phyloP scores from a whole-genome alignment of 148 eudicot genomes.

The Talinum fruticosum region DNA sequence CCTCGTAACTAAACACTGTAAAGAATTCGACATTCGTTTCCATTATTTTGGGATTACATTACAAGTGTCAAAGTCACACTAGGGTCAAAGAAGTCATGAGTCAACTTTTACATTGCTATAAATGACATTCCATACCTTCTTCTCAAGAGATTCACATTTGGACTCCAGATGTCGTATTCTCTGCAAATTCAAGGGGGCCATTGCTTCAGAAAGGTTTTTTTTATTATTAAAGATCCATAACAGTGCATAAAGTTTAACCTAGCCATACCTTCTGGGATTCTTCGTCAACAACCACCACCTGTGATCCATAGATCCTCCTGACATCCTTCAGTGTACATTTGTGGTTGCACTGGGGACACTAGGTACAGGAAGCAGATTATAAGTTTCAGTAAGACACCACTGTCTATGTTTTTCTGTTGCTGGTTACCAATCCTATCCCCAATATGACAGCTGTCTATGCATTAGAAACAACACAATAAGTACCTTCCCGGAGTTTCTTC shows the following conservation, averaged over 20 bases:
- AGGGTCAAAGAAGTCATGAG: background rate
- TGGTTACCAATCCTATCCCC: background rate
- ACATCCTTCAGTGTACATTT: conserved; percentile 67
- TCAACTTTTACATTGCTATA: background rate
- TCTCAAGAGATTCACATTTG: conserved; percentile 61
- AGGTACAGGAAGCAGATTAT: conserved; percentile 13
- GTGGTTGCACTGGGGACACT: conserved; percentile 97
- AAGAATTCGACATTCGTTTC: no score
- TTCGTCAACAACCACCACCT: conserved; percentile 63
- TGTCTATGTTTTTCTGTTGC: background rate
- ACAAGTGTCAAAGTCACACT: background rate
- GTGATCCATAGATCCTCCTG: conserved; percentile 76
- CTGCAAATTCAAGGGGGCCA: conserved; percentile 41
- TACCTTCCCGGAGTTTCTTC: conserved; percentile 68
- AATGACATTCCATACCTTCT: conserved; percentile 47
- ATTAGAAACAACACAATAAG: background rate
- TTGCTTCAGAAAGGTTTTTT: conserved; percentile 4
- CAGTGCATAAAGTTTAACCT: background rate
- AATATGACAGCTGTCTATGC: background rate
- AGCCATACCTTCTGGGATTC: conserved; percentile 63
- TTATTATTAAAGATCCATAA: conserved; percentile 6
- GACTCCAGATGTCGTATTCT: conserved; percentile 61
- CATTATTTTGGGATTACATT: no score
- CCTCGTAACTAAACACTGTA: no score
- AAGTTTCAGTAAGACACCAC: background rate